phyloP scores from a whole-genome alignment of 129 eudicot species.

The Helichrysum umbraculigerum region DNA sequence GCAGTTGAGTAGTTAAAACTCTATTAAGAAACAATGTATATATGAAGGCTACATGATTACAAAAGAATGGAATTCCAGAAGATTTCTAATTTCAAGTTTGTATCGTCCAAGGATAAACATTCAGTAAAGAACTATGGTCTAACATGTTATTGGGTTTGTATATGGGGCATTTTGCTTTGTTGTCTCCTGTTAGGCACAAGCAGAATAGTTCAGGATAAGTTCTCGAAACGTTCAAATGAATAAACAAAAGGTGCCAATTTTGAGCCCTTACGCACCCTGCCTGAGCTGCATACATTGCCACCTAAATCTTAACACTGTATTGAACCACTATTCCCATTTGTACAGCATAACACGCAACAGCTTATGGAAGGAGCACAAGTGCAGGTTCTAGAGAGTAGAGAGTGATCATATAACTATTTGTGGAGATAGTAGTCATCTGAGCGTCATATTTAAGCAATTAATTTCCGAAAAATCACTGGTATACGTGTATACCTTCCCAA shows the following conservation, averaged over 20 bases:
- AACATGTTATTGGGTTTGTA: too few relatives aligned
- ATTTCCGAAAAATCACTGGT: background rate
- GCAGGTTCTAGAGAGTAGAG: background rate
- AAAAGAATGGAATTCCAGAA: background rate
- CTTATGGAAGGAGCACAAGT: background rate
- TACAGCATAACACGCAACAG: background rate
- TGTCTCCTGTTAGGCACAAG: background rate
- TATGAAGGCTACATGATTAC: background rate
- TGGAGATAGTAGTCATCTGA: too few relatives aligned
- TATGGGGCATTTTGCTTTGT: too few relatives aligned
- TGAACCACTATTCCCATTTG: background rate
- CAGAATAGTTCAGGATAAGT: background rate
- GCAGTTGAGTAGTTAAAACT: background rate
- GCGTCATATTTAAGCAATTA: background rate
- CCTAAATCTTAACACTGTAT: background rate
- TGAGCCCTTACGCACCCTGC: background rate
- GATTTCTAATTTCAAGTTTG: background rate
- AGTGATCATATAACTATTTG: too few relatives aligned
- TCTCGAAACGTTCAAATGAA: background rate
- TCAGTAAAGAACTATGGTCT: background rate
- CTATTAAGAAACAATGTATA: background rate
- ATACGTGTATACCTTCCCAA: constrained; percentile 50
- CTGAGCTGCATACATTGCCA: background rate
- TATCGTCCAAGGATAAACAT: background rate
- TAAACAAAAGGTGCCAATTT: background rate